These are phyloP conservation scores for Suillus subalutaceus DNA, from an alignment of 768 basidiomycete genomes.

Conservation along the genomic window DNA sequence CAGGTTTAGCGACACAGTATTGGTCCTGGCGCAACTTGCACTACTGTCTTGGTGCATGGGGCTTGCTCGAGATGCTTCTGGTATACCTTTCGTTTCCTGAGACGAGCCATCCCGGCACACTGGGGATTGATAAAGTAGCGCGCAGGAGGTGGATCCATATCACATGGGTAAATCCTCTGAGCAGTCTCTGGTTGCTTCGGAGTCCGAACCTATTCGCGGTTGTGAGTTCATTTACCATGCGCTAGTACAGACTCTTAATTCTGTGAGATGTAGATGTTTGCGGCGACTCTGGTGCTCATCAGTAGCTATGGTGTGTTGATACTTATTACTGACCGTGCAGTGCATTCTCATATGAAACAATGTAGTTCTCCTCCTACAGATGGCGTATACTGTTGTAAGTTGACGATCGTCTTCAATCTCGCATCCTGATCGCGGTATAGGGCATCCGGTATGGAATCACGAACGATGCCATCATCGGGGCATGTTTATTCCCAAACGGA, in stretches of 20 bases:
- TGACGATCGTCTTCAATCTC: not conserved
- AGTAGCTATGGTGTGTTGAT: not conserved
- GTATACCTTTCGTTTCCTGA: conserved; percentile 59
- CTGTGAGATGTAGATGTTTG: not conserved
- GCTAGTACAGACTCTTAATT: not conserved
- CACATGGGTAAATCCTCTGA: conserved; percentile 59
- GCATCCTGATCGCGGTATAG: conserved; percentile 30
- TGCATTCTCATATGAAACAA: conserved; percentile 33
- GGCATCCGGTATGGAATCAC: conserved; percentile 57
- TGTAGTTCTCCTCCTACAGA: conserved; percentile 48
- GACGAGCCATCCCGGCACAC: conserved; percentile 62
- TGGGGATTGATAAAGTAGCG: conserved; percentile 52
- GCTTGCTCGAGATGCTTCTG: conserved; percentile 40
- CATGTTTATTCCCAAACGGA: conserved; percentile 60
- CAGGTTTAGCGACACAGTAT: conserved; percentile 57
- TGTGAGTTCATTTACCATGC: conserved; percentile 39
- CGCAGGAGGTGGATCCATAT: conserved; percentile 32
- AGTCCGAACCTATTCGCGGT: conserved; percentile 61
- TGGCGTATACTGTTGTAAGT: conserved; percentile 63
- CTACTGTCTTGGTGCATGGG: conserved; percentile 42
- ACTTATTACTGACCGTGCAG: not conserved
- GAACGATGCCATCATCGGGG: conserved; percentile 59
- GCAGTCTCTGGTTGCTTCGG: conserved; percentile 50
- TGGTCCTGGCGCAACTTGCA: conserved; percentile 71
- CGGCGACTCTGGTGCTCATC: not conserved